A percentile compares a stretch with the other conserved stretches of the same genome.
These are phyloP conservation scores for Hansfordia pulvinata DNA, from an alignment of 2,329 filamentous ascomycete genomes.

Conservation along the genomic window DNA sequence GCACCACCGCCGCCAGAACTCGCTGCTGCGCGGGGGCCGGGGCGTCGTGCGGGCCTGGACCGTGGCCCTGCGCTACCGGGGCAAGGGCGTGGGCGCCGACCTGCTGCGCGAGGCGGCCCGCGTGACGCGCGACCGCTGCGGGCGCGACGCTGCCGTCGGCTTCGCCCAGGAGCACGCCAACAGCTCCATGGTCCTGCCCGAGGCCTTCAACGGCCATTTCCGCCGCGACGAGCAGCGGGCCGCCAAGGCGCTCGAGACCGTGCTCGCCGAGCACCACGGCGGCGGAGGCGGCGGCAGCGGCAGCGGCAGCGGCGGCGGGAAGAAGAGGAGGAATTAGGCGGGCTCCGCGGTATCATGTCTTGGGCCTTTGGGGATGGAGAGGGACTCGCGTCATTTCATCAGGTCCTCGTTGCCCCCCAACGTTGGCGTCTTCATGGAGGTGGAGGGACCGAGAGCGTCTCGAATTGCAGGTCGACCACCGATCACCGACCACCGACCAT, in stretches of 20 bases:
- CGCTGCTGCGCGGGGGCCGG: slow-evolving; percentile 39
- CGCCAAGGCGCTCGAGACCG: slow-evolving; percentile 33
- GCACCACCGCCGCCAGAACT: slow-evolving; percentile 12
- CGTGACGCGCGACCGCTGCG: slow-evolving; percentile 53
- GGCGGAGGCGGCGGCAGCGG: slow-evolving; percentile 31
- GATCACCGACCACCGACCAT: too few relatives aligned
- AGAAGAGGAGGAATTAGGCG: slow-evolving; percentile 2
- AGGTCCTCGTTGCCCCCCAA: too few relatives aligned
- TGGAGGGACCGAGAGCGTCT: too few relatives aligned
- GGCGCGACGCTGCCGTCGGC: slow-evolving; percentile 51
- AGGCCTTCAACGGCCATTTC: slow-evolving; percentile 48
- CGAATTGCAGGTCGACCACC: too few relatives aligned
- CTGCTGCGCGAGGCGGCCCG: slow-evolving; percentile 62
- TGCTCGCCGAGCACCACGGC: slow-evolving; percentile 35
- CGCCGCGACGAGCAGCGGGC: slow-evolving; percentile 45
- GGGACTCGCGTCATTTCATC: too few relatives aligned
- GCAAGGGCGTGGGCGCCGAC: slow-evolving; percentile 57
- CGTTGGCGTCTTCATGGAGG: too few relatives aligned
- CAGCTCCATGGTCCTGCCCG: slow-evolving; percentile 47
- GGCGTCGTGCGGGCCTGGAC: slow-evolving; percentile 77
- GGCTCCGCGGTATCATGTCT: too few relatives aligned
- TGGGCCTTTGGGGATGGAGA: too few relatives aligned
- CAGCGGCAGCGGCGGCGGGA: slow-evolving; percentile 14
- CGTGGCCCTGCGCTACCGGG: slow-evolving; percentile 53
- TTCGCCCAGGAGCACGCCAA: slow-evolving; percentile 73